These are phyloP conservation scores for Botrytis porri DNA, from an alignment of 2,329 filamentous ascomycete species.

Conservation along the genomic window DNA sequence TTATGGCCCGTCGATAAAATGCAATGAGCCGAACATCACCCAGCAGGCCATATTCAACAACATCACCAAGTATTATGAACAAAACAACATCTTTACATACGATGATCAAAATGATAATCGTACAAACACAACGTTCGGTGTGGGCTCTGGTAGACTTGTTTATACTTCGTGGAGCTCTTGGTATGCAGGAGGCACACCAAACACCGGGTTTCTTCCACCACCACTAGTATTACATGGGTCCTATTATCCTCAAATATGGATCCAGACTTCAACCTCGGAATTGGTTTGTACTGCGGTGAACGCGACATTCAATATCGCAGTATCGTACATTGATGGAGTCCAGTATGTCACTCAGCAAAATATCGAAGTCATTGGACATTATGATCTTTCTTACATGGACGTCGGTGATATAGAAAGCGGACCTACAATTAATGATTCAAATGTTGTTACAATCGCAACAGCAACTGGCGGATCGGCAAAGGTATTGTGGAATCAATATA, in stretches of 20 bases:
- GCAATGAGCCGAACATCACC: constrained; percentile 11
- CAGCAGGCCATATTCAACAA: constrained; percentile 18
- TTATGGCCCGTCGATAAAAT: constrained; percentile 25
- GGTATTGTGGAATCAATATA: constrained; percentile 3
- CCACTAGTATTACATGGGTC: background rate
- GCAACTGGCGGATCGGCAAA: background rate
- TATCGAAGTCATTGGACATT: background rate
- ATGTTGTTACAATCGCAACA: background rate
- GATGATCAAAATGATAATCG: background rate
- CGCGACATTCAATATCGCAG: constrained; percentile 24
- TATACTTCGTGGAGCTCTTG: background rate
- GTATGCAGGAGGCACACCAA: constrained; percentile 3
- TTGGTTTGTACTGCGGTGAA: constrained; percentile 24
- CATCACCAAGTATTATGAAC: background rate
- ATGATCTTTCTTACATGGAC: background rate
- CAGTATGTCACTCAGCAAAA: background rate
- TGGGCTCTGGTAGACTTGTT: background rate
- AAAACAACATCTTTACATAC: background rate
- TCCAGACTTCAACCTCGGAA: constrained; percentile 21
- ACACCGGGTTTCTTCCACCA: background rate
- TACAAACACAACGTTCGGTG: background rate
- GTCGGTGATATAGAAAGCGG: background rate
- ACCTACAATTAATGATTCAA: background rate
- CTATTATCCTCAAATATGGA: constrained; percentile 17
- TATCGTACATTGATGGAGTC: constrained; percentile 17